Base-by-base conservation (phyloP, 441 rosid genomes). In the Geranium incanum region DNA sequence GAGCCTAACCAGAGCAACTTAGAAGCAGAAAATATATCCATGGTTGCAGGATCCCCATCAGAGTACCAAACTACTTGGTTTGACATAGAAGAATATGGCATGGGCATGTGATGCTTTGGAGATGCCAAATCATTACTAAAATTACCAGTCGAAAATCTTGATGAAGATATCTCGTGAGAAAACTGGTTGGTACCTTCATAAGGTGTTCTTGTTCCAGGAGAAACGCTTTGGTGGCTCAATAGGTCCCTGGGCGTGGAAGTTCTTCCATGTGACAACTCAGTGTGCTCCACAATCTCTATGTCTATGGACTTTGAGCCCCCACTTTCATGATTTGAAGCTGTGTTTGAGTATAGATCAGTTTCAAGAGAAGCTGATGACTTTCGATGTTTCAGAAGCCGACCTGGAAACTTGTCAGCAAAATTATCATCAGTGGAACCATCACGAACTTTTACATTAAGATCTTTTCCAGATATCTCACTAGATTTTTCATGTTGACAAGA, bases 1-100 rank as follows among this genome's bases (percentile, higher is more conserved):
- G 82, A 88, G 77, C 96, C 95, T 81, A 95, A 76, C 94, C 95
- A 90, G 45, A 95, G 86, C 81, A 88, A 89, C 77, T 82, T 86
- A 15, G 96, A 92, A 71, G 96, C 98, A 41, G 97, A 86, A 75
- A 78, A 88, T 77, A 95, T 81, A 75, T 90, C 97, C 91, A 85
- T 75, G 68, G 93, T 82, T 69, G 84, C 77, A 67, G 88, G 83
- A 55, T 92, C 93, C 75, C 97, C 90, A 82, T 95, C 98, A 73
- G 84, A 83, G 81, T 82, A 85, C 97, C 97, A 92, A 76, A 77
- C 75, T 70, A 77, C 57, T 77, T 83, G 86, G 77, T 83, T 81
- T 9, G 86, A 62, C 71, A 77, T 65, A 37, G 88, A 80, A 65
- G 83, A 80, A 82, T 73, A 43, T 43, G 83, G 73, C 39, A 77